Percentiles rank a stretch among this genome's conserved stretches.
Conservation (phyloP, 1,284 basidiomycete species). For the Gomphus sp. region DNA sequence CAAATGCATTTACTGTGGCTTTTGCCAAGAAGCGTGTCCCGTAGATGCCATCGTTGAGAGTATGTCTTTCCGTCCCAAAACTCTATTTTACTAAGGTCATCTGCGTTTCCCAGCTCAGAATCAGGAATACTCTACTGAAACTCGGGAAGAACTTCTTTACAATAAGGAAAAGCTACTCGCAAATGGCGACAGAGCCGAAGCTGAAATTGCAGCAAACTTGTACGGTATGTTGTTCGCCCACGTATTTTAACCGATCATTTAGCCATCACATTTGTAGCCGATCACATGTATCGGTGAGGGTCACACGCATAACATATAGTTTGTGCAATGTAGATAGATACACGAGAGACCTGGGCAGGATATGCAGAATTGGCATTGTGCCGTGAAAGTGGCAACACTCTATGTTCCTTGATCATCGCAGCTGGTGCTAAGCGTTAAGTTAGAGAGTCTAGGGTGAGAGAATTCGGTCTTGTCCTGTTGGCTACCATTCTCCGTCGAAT, state of each 20-base stretch:
- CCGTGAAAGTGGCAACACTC: background rate
- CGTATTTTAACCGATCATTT: slow-evolving; percentile 11
- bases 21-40: slow-evolving; percentile 98
- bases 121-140: slow-evolving; percentile 94
- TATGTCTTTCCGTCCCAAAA: slow-evolving; percentile 32
- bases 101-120: slow-evolving; percentile 66
- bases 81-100: slow-evolving; percentile 2
- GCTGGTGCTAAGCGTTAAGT: background rate
- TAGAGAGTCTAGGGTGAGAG: background rate
- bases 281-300: slow-evolving; percentile 54
- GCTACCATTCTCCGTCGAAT: slow-evolving; percentile 75
- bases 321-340: background rate
- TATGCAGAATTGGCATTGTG: background rate
- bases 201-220: slow-evolving; percentile 93
- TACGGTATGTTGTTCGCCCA: slow-evolving; percentile 44
- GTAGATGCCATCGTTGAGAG: slow-evolving; percentile 99
- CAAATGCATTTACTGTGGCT: slow-evolving; percentile 96
- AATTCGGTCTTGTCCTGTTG: background rate
- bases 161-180: slow-evolving; percentile 97
- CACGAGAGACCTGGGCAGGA: background rate
- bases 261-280: slow-evolving; percentile 29
- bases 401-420: background rate
- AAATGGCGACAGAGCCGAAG: slow-evolving; percentile 94
- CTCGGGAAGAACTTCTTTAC: slow-evolving; percentile 95
- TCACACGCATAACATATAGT: background rate